Evolutionary conservation across 148 eudicot genomes (phyloP).

Genomic region (Chenopodium quinoa): DNA sequence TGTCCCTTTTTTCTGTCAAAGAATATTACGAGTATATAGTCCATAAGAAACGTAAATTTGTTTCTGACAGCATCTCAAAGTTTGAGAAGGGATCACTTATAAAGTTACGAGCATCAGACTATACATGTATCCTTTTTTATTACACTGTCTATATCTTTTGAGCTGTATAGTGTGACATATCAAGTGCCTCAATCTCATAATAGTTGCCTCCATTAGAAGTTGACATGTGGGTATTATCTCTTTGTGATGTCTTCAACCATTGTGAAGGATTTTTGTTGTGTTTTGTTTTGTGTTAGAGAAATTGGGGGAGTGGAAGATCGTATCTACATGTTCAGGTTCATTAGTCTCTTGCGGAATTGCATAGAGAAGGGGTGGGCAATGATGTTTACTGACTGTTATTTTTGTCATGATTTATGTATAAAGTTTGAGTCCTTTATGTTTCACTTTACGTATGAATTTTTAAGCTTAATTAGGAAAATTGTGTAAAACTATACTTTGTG

Average conservation of each 20-base stretch:
- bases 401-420: not conserved
- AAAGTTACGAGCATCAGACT: no score
- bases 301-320: not conserved
- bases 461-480: not conserved
- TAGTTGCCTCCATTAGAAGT: not conserved
- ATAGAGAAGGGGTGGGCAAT: not conserved
- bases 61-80: not conserved
- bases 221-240: not conserved
- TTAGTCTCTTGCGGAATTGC: conserved; percentile 1
- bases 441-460: not conserved
- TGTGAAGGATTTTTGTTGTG: not conserved
- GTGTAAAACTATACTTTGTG: not conserved
- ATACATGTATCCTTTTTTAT: no score
- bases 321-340: not conserved
- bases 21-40: not conserved
- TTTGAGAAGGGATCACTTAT: not conserved
- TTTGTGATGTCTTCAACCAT: not conserved
- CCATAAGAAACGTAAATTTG: not conserved
- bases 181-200: not conserved
- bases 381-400: not conserved
- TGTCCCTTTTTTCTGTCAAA: not conserved
- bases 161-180: not conserved
- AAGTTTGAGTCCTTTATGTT: not conserved
- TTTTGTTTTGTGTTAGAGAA: not conserved
- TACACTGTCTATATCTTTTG: not conserved